These are phyloP conservation scores for Annona cherimola DNA, from an alignment of 164 flowering plant species.

Conservation along the genomic window DNA sequence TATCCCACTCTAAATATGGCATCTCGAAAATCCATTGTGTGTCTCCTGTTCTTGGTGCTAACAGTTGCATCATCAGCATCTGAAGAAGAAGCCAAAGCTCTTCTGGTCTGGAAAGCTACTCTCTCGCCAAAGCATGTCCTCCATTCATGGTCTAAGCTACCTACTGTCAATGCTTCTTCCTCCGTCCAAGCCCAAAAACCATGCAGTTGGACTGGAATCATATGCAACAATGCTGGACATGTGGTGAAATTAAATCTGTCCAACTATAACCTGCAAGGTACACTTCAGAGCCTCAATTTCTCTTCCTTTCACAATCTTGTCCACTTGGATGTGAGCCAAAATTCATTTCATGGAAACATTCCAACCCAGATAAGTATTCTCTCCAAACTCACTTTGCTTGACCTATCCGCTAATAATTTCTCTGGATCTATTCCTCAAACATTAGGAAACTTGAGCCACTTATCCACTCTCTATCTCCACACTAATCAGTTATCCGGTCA, in stretches of 20 bases:
- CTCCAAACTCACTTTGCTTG: constrained; percentile 19
- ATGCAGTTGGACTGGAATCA: constrained; percentile 20
- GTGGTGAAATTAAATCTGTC: constrained; percentile 1
- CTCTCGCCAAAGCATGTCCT: neutral
- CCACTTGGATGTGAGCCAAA: constrained; percentile 12
- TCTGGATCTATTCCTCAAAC: too few species aligned
- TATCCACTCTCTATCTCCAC: too few species aligned
- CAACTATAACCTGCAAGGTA: neutral
- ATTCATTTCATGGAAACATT: constrained; percentile 12
- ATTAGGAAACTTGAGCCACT: too few species aligned
- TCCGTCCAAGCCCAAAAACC: neutral
- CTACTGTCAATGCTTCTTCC: neutral
- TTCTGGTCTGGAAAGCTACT: neutral
- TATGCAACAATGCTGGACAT: constrained; percentile 3
- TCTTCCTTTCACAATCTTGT: constrained; percentile 21
- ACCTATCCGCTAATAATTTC: too few species aligned
- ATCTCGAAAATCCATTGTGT: neutral
- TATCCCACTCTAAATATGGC: neutral
- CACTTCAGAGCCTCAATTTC: constrained; percentile 10
- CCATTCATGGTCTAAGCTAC: constrained; percentile 3
- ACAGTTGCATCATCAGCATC: neutral
- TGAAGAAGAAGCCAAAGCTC: neutral
- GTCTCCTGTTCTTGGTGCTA: neutral
- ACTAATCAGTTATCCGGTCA: too few species aligned
- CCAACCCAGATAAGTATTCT: constrained; percentile 20